A percentile compares a stretch with the other conserved stretches of the same genome.
Evolutionary conservation across 2,329 filamentous ascomycete genomes (phyloP).

Genomic region (Aspergillus caelatus): DNA sequence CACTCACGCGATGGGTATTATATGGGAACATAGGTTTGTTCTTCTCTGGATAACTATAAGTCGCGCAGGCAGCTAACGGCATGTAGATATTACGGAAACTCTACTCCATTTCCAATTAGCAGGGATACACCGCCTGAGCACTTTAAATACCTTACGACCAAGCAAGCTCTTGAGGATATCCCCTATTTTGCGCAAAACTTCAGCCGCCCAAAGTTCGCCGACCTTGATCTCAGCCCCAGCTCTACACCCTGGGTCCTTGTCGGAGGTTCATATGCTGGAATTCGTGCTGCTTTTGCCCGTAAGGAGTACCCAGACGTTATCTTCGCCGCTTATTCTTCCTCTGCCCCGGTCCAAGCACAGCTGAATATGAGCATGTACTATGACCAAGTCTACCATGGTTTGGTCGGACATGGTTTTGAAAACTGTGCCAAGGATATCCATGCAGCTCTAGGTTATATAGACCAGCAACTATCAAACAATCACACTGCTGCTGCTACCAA

Average conservation of each 20-base stretch:
- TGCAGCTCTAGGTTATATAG: slow-evolving; percentile 53
- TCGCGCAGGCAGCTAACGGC: slow-evolving; percentile 8
- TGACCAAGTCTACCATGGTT: slow-evolving; percentile 52
- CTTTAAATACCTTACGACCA: slow-evolving; percentile 46
- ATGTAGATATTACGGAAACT: slow-evolving; percentile 47
- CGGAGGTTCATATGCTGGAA: slow-evolving; percentile 51
- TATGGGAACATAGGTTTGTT: slow-evolving; percentile 48
- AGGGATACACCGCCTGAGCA: slow-evolving; percentile 41
- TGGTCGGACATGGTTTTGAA: slow-evolving; percentile 52
- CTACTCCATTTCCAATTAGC: slow-evolving; percentile 41
- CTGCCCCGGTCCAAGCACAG: slow-evolving; percentile 50
- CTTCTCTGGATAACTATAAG: not conserved
- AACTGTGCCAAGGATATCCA: slow-evolving; percentile 56
- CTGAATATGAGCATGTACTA: slow-evolving; percentile 56
- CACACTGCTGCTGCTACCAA: slow-evolving; percentile 47
- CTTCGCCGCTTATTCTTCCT: slow-evolving; percentile 45
- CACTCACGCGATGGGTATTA: slow-evolving; percentile 42
- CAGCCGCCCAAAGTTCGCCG: slow-evolving; percentile 31
- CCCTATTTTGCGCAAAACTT: slow-evolving; percentile 49
- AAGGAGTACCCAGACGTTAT: slow-evolving; percentile 46
- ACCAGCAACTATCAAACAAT: slow-evolving; percentile 45
- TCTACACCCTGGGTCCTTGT: slow-evolving; percentile 51
- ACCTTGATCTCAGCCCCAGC: slow-evolving; percentile 42
- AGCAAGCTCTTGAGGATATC: slow-evolving; percentile 49
- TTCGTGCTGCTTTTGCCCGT: slow-evolving; percentile 48